Percentiles rank a stretch among this genome's conserved stretches.
These are phyloP conservation scores for Pecoramyces ruminantium DNA, from an alignment of 192 early-diverging fungal genomes.

Conservation along the genomic window DNA sequence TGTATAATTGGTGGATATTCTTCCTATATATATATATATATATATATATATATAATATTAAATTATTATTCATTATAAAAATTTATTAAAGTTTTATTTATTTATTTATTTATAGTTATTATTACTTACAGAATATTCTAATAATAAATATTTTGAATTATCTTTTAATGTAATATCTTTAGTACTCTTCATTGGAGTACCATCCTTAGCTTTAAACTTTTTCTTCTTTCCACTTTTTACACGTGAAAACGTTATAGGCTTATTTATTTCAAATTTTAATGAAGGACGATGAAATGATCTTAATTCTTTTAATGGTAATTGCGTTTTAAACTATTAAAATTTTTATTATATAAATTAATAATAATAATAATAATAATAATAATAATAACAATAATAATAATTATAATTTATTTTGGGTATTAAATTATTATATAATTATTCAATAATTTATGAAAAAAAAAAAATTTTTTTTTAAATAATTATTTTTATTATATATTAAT, in stretches of 20 bases:
- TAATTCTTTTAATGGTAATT: constrained; percentile 59
- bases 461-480: no score
- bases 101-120: no score
- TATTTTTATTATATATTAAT: no score
- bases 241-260: constrained; percentile 49
- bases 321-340: constrained; percentile 57
- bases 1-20: constrained; percentile 86
- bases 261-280: constrained; percentile 40
- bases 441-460: no score
- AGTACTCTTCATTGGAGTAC: constrained; percentile 56
- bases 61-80: no score
- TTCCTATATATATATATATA: constrained; percentile 27
- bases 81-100: no score
- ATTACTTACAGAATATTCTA: constrained; percentile 65
- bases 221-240: constrained; percentile 57
- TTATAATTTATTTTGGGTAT: no score
- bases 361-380: no score
- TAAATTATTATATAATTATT: no score
- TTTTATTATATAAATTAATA: neutral
- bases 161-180: constrained; percentile 87
- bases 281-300: constrained; percentile 78
- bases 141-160: constrained; percentile 54
- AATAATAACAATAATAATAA: no score
- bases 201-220: constrained; percentile 46
- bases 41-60: no score